Evolutionary conservation across 352 stramenopile species (phyloP).

Genomic region (Pythium rishiriense): DNA sequence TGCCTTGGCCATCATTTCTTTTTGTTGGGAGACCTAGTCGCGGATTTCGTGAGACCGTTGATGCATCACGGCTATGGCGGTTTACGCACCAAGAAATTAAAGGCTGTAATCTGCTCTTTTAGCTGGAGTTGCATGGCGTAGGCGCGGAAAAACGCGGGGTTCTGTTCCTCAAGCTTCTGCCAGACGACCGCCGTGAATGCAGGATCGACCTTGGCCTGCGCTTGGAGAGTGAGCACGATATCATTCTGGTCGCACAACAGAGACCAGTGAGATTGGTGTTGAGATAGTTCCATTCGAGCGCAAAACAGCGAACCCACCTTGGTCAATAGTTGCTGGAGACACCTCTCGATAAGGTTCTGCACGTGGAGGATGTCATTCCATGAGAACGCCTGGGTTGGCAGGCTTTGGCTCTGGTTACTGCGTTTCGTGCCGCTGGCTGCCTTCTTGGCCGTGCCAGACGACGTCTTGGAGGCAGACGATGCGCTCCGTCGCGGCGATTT

Average conservation of each 20-base stretch:
- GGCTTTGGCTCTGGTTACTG: neutral
- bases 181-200: constrained; percentile 86
- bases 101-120: constrained; percentile 89
- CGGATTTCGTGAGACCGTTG: neutral
- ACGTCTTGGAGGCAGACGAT: neutral
- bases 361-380: constrained; percentile 90
- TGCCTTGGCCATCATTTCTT: constrained; percentile 58
- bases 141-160: constrained; percentile 86
- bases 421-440: constrained; percentile 26
- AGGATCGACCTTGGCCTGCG: constrained; percentile 83
- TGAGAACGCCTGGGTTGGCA: constrained; percentile 45
- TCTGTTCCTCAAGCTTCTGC: constrained; percentile 92
- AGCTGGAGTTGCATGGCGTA: constrained; percentile 86
- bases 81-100: constrained; percentile 91
- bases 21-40: constrained; percentile 60
- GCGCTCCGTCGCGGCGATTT: constrained; percentile 15
- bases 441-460: constrained; percentile 19
- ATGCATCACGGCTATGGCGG: too few relatives aligned
- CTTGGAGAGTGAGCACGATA: constrained; percentile 58
- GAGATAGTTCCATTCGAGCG: neutral
- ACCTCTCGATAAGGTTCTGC: constrained; percentile 90
- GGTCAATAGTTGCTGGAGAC: constrained; percentile 89
- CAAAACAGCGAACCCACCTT: constrained; percentile 47
- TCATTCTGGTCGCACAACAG: constrained; percentile 40
- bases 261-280: neutral